These are phyloP conservation scores for Nyctanthes arbortristis DNA, from an alignment of 257 asterid genomes.

Conservation along the genomic window DNA sequence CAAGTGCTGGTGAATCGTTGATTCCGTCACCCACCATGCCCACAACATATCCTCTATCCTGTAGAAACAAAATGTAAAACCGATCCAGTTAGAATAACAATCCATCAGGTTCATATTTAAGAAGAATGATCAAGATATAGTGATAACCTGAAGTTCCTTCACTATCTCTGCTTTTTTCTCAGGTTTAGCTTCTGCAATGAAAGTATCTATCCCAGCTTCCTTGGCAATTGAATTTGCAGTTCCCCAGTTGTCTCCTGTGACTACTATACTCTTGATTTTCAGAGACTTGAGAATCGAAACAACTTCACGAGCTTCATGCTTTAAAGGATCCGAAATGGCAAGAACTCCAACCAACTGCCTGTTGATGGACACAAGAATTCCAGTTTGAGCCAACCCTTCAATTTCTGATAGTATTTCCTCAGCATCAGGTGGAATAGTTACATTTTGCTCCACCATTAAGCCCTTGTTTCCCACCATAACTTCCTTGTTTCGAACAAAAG, in stretches of 20 bases:
- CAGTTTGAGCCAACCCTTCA: slow-evolving; percentile 66
- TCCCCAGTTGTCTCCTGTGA: slow-evolving; percentile 90
- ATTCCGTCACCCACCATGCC: slow-evolving; percentile 96
- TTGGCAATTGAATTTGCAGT: slow-evolving; percentile 78
- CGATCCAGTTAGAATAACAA: not conserved
- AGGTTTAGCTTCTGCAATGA: slow-evolving; percentile 82
- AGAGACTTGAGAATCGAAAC: slow-evolving; percentile 64
- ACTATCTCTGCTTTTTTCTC: slow-evolving; percentile 74
- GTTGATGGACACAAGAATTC: slow-evolving; percentile 66
- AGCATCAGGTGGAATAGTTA: slow-evolving; percentile 50
- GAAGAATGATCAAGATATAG: not conserved
- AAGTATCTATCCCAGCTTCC: slow-evolving; percentile 63
- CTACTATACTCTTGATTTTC: slow-evolving; percentile 54
- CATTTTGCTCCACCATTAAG: slow-evolving; percentile 47
- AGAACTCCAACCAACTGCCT: slow-evolving; percentile 61
- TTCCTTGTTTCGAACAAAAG: slow-evolving; percentile 61
- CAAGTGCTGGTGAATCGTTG: slow-evolving; percentile 89
- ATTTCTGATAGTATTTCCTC: slow-evolving; percentile 63
- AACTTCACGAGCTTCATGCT: slow-evolving; percentile 67
- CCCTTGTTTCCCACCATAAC: slow-evolving; percentile 77
- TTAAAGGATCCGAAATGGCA: slow-evolving; percentile 70
- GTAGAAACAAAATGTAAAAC: not conserved
- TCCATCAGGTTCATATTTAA: not conserved
- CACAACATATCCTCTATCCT: slow-evolving; percentile 68
- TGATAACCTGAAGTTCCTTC: slow-evolving; percentile 65